Percentiles rank a stretch among this genome's conserved stretches.
Conservation (phyloP, 805 yeast genomes). For the Scheffersomyces stipitis region DNA sequence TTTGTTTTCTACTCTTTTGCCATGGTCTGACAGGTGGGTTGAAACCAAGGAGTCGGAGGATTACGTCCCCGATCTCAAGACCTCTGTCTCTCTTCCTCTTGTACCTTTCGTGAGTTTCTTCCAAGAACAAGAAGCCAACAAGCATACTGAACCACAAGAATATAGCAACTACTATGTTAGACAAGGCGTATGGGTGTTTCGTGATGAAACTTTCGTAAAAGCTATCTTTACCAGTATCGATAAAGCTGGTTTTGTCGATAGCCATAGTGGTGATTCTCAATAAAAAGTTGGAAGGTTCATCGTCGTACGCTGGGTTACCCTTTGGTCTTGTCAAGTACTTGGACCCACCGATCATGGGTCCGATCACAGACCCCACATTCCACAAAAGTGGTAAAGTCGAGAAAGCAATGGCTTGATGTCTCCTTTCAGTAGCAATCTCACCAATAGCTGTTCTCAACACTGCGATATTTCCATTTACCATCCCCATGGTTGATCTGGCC, state of each 20-base stretch:
- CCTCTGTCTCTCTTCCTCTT: slow-evolving; percentile 45
- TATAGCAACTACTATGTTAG: slow-evolving; percentile 48
- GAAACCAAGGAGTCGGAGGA: slow-evolving; percentile 18
- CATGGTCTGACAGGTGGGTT: slow-evolving; percentile 20
- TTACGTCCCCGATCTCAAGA: slow-evolving; percentile 43
- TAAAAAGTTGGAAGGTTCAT: neutral
- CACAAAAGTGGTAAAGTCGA: slow-evolving; percentile 60
- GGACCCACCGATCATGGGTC: slow-evolving; percentile 57
- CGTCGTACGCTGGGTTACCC: slow-evolving; percentile 9
- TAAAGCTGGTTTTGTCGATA: neutral
- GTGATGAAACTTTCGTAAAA: slow-evolving; percentile 26
- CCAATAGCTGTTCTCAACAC: slow-evolving; percentile 65
- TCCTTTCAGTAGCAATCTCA: slow-evolving; percentile 54
- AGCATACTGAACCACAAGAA: slow-evolving; percentile 36
- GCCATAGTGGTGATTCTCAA: neutral
- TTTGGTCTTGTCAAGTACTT: slow-evolving; percentile 51
- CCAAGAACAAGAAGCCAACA: slow-evolving; percentile 47
- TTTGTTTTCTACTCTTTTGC: slow-evolving; percentile 9
- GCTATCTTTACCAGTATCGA: neutral
- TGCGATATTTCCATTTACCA: slow-evolving; percentile 63
- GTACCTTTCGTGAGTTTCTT: slow-evolving; percentile 49
- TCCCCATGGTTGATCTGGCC: slow-evolving; percentile 56
- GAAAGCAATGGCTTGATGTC: slow-evolving; percentile 64
- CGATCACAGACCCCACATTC: slow-evolving; percentile 60
- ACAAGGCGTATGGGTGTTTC: slow-evolving; percentile 50